A percentile compares a stretch with the other conserved stretches of the same genome.
Evolutionary conservation across 176 grass and related monocot species (phyloP).

Genomic region (Zoysia japonica): DNA sequence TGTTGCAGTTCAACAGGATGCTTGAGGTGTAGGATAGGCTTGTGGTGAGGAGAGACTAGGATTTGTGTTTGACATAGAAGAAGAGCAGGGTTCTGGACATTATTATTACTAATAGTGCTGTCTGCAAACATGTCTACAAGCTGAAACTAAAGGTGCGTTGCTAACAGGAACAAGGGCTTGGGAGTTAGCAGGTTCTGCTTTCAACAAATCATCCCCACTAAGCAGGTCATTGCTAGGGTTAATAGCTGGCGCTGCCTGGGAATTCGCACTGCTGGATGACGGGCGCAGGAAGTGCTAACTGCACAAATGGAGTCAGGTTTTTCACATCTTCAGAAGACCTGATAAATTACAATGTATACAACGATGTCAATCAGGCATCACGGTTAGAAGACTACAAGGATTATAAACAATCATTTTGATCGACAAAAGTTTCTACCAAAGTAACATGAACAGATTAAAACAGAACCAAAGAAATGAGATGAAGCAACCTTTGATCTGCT

Average conservation of each 20-base stretch:
- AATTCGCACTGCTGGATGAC: conserved; percentile 47
- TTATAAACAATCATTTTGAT: neutral
- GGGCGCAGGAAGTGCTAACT: conserved; percentile 71
- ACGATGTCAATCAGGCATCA: conserved; percentile 24
- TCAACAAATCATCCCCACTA: conserved; percentile 79
- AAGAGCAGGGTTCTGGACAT: conserved; percentile 45
- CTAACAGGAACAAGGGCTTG: conserved; percentile 66
- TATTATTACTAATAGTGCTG: conserved; percentile 55
- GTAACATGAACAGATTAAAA: neutral
- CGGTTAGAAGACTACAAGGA: neutral
- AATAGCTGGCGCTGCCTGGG: conserved; percentile 40
- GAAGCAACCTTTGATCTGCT: conserved; percentile 50
- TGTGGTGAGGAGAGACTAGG: conserved; percentile 52
- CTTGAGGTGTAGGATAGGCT: neutral
- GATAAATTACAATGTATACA: conserved; percentile 14
- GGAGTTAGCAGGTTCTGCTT: conserved; percentile 68
- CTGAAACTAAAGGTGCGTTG: conserved; percentile 46
- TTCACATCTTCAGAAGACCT: conserved; percentile 53
- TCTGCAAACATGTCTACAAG: conserved; percentile 78
- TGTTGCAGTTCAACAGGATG: too few relatives aligned
- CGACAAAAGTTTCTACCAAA: neutral
- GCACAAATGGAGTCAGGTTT: conserved; percentile 52
- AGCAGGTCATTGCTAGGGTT: conserved; percentile 72
- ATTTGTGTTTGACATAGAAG: conserved; percentile 45
- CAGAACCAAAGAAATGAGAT: conserved; percentile 12